Evolutionary conservation across 257 asterid species (phyloP), one percentile per base, ranked within the genome.

Genomic region (Ajuga chamaepitys): DNA sequence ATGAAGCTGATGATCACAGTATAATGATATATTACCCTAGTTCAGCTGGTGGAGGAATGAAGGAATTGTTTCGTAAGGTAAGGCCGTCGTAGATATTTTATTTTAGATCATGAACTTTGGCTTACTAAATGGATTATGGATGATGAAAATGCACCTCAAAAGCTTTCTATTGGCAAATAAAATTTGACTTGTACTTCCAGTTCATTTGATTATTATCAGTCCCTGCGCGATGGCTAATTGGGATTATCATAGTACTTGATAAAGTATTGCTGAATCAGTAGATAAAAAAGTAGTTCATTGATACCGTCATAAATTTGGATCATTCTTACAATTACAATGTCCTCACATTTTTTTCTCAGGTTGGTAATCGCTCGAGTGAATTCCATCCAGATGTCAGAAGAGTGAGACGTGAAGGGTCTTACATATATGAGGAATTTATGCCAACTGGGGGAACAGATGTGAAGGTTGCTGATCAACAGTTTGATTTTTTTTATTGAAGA

Each of bases 391-490:
- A 93, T 59, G 96, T 87, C 59, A 81, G 99, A 83, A 84, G 87
- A 75, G 99, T 93, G 74, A 86, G 99, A 71, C 99, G 97, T 54
- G 97, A 89, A 83, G 99, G 99, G 62, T 93, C 99, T 65, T 93
- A 93, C 75, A 91, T 93, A 64, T 93, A 93, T 1, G 99, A 93
- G 83, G 99, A 93, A 82, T 93, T 93, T 81, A 93, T 93, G 99
- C 99, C 99, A 68, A 93, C 99, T 7, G 99, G 99, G 26, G 99
- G 99, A 77, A 93, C 99, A 51, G 97, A 89, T 77, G 97, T 93
- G 45, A 93, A 93, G 99, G 99, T 93, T 72, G 45, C 55, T 66
- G 11, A 42, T 59, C 66, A 10, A 1, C 67, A 32, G 26, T 55
- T 48, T 64, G 56, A 26, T 1, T 16, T 30, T 74, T 66, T 40